phyloP scores from a whole-genome alignment of 345 rosid genomes.

The Draba incana region DNA sequence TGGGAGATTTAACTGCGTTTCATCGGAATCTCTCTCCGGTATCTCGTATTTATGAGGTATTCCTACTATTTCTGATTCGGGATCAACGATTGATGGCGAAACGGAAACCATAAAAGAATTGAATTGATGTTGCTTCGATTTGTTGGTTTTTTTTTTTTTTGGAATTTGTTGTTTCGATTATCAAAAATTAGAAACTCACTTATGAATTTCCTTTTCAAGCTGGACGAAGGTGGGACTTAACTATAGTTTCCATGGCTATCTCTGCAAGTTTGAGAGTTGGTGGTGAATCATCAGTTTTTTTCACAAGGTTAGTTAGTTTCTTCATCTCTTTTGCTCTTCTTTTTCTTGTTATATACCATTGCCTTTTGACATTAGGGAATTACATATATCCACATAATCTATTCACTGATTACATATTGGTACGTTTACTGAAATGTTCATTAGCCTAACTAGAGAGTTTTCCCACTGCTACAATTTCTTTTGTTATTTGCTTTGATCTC shows the following conservation, averaged over 20 bases:
- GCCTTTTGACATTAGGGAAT: background rate
- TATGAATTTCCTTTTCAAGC: background rate
- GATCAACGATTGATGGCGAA: background rate
- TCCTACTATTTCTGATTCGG: background rate
- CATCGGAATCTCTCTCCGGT: background rate
- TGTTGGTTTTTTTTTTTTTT: too few species aligned
- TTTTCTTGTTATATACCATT: background rate
- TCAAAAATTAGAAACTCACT: background rate
- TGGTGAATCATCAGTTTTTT: background rate
- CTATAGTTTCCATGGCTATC: background rate
- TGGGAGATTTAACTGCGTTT: background rate
- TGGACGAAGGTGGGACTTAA: background rate
- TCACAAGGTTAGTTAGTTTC: constrained; percentile 8
- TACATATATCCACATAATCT: background rate
- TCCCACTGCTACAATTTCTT: background rate
- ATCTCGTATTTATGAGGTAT: constrained; percentile 11
- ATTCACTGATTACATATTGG: too few species aligned
- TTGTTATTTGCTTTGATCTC: background rate
- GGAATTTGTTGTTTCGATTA: too few species aligned
- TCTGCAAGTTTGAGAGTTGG: constrained; percentile 10
- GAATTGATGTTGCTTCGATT: background rate
- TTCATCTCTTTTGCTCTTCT: background rate
- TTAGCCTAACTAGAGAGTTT: too few species aligned
- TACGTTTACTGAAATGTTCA: too few species aligned
- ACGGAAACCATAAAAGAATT: background rate